Evolutionary conservation across 2,329 filamentous ascomycete species (phyloP).

Genomic region (Penicillium sp.): DNA sequence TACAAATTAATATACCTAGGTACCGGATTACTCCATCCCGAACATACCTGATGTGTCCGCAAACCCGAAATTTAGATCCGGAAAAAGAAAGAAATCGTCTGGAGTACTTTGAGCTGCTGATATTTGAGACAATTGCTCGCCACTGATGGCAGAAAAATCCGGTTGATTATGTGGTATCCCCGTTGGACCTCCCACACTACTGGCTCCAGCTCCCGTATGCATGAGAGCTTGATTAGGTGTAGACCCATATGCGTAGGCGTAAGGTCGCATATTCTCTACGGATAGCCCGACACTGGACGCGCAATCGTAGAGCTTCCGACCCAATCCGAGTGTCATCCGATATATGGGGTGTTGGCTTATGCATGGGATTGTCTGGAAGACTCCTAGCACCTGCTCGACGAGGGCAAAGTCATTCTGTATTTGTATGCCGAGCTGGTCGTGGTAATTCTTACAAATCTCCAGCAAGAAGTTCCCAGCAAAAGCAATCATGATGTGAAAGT

Average conservation of each 20-base stretch:
- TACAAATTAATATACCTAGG: too few relatives aligned
- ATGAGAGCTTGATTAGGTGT: background rate
- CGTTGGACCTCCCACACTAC: background rate
- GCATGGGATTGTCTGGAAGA: constrained; percentile 4
- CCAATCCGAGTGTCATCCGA: constrained; percentile 3
- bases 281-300: background rate
- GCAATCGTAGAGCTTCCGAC: constrained; percentile 7
- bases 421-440: constrained; percentile 7
- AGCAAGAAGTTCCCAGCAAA: constrained; percentile 38
- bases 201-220: background rate
- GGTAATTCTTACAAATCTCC: constrained; percentile 26
- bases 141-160: background rate
- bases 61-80: constrained; percentile 8
- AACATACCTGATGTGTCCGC: constrained; percentile 1
- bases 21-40: constrained; percentile 5
- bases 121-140: background rate
- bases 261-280: background rate
- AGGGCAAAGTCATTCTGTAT: constrained; percentile 4
- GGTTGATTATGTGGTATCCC: background rate
- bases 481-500: constrained; percentile 39
- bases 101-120: constrained; percentile 4
- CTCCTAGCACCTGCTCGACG: constrained; percentile 3
- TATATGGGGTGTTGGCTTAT: constrained; percentile 6
- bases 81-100: constrained; percentile 5
- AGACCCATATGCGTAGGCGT: background rate